Conservation (phyloP, 495 filamentous ascomycete species). For the Eremomyces bilateralis region DNA sequence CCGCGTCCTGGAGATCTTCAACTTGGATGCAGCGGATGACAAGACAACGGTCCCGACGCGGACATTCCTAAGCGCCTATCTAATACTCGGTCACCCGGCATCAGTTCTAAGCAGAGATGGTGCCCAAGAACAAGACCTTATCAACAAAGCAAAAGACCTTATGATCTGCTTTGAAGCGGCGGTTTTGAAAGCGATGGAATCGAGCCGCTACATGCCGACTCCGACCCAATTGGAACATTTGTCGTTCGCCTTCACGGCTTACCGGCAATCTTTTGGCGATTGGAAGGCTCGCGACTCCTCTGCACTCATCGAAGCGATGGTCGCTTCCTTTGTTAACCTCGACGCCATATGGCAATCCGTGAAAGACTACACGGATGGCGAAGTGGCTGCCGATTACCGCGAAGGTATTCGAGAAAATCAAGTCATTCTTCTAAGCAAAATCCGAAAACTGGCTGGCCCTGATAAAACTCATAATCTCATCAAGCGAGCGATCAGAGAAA, state of each 20-base stretch:
- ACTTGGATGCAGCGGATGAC: constrained; percentile 45
- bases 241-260: constrained; percentile 52
- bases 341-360: constrained; percentile 94
- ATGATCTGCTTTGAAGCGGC: constrained; percentile 66
- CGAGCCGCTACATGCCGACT: constrained; percentile 17
- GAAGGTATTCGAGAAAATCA: constrained; percentile 91
- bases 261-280: constrained; percentile 76
- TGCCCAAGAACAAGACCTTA: constrained; percentile 73
- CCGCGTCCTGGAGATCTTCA: constrained; percentile 53
- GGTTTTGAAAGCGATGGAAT: constrained; percentile 25
- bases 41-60: constrained; percentile 44
- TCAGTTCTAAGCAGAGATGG: constrained; percentile 69
- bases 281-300: constrained; percentile 90
- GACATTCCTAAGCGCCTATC: constrained; percentile 78
- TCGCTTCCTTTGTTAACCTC: constrained; percentile 83
- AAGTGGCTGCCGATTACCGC: constrained; percentile 70
- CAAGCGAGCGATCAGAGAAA: constrained; percentile 58
- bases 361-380: constrained; percentile 69
- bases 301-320: constrained; percentile 80
- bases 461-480: constrained; percentile 69
- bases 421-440: constrained; percentile 62
- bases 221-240: constrained; percentile 32
- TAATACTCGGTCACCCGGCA: constrained; percentile 82
- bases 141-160: constrained; percentile 69
- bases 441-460: constrained; percentile 72